Evolutionary conservation across 495 filamentous ascomycete genomes (phyloP), one percentile per base, ranked within the genome.

Genomic region (Hypoxylon cercidicola): DNA sequence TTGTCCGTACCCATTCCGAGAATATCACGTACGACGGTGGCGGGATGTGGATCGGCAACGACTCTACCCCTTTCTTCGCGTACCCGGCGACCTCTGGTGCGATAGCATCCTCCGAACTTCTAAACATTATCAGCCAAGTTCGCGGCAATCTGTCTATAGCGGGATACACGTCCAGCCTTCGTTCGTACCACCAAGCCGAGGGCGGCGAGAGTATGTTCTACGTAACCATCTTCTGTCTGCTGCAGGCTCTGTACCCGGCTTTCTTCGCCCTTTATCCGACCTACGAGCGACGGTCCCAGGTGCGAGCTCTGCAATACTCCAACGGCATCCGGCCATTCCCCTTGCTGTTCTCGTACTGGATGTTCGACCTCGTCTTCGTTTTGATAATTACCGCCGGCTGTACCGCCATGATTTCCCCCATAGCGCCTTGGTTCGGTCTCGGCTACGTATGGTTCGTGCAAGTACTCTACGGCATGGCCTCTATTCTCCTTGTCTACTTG

Each of bases 401-500:
- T 13, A 83, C 87, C 12, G 82, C 86, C 34, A 85, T 93, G 34
- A 85, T 90, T 54, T 81, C 85, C 5, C 79, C 77, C 0, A 67
- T 82, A 6, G 69, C 83, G 39, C 76, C 86, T n/a, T 95, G 89
- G 88, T 94, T 88, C 67, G 79, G 88, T 65, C 73, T 90, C 12
- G 89, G 85, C 43, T 95, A 93, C 63, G 76, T 95, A 9, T 93
- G 92, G 68, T 72, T 91, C 20, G 82, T 95, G 25, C 84, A 95
- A 51, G 79, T 89, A 28, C 79, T 94, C 2, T 93, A 93, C 74
- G 90, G 91, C 0, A 73, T 94, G 15, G 83, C 88, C 0, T 88
- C 89, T 2, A 89, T 83, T 20, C 75, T 93, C 9, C 75, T 89
- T 28, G 81, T 90, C 1, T 96, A 96, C 75, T 79, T 90, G 35